These are phyloP conservation scores for Penicillium parvum DNA, from an alignment of 495 filamentous ascomycete genomes.

Conservation along the genomic window DNA sequence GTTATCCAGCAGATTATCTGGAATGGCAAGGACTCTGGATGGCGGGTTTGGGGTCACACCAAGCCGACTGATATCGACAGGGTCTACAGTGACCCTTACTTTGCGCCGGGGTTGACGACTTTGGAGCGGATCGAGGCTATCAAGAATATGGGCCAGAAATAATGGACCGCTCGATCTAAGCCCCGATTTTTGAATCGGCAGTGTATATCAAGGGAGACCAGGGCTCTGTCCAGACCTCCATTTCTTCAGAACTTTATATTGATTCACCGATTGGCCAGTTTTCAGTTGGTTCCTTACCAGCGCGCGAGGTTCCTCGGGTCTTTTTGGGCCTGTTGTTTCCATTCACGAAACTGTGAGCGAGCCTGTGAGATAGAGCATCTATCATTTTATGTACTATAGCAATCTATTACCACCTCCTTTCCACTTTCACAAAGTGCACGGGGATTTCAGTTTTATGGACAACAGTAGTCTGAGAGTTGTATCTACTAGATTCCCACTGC, in stretches of 20 bases:
- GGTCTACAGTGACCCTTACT: constrained; percentile 31
- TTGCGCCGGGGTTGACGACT: constrained; percentile 28
- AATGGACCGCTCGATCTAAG: constrained; percentile 11
- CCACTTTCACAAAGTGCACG: no score
- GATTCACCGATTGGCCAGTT: no score
- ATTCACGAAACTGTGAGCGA: constrained; percentile 4
- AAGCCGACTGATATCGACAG: constrained; percentile 54
- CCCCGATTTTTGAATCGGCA: neutral
- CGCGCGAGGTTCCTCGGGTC: neutral
- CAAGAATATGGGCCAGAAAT: constrained; percentile 23
- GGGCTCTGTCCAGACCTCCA: neutral
- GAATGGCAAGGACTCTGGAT: constrained; percentile 55
- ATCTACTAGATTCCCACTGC: no score
- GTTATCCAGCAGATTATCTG: constrained; percentile 62
- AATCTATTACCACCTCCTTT: neutral
- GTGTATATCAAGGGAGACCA: neutral
- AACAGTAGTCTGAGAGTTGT: no score
- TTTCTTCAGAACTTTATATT: no score
- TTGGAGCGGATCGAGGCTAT: constrained; percentile 35
- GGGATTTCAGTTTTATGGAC: no score
- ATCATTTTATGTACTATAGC: constrained; percentile 24
- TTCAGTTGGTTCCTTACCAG: no score
- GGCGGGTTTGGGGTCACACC: constrained; percentile 73
- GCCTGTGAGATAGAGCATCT: constrained; percentile 19
- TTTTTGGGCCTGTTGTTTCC: constrained; percentile 1